Evolutionary conservation across 768 basidiomycete genomes (phyloP), one percentile per base, ranked within the genome.

Genomic region (Lentinula edodes): DNA sequence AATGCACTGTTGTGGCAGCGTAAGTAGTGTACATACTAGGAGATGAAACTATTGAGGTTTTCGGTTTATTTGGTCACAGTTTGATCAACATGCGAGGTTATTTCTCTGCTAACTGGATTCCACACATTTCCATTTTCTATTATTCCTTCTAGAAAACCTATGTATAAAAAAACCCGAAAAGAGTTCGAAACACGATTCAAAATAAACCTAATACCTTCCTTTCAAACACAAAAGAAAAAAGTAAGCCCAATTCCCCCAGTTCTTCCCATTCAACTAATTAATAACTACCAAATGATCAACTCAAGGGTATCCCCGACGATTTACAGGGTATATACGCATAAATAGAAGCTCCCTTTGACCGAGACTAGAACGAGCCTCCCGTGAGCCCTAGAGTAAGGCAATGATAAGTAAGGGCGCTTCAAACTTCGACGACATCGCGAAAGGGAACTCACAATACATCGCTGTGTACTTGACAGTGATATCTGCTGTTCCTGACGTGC

Each of bases 401-500:
- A 13, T 43, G 54, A 10, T 41, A 15, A 41, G 15, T 53, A 18
- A 35, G 32, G 35, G 13, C 13, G 3, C 15, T n/a, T 20, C 9
- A 34, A 2, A 39, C n/a, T 16, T 10, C 4, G 3, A 20, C 13
- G 2, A 28, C 6, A 15, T 46, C 13, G 32, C 15, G 12, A 45
- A 36, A 38, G 7, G 23, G 6, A 2, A 74, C 82, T 72, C 63
- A 83, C 82, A 83, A 65, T 85, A 86, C 61, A 77, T 78, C 4
- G 83, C 69, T 0, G 74, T 73, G 66, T 85, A 85, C 68, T 81
- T 82, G 52, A 85, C 80, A 6, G 70, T 70, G 28, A 84, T 76
- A 16, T 71, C 69, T 28, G 72, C 53, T 6, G 77, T 73, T 20
- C 80, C 83, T 6, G 73, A 66, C 0, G 67, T 69, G 66, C 81